phyloP scores from a whole-genome alignment of 768 basidiomycete species.

The Myochromella boudieri region DNA sequence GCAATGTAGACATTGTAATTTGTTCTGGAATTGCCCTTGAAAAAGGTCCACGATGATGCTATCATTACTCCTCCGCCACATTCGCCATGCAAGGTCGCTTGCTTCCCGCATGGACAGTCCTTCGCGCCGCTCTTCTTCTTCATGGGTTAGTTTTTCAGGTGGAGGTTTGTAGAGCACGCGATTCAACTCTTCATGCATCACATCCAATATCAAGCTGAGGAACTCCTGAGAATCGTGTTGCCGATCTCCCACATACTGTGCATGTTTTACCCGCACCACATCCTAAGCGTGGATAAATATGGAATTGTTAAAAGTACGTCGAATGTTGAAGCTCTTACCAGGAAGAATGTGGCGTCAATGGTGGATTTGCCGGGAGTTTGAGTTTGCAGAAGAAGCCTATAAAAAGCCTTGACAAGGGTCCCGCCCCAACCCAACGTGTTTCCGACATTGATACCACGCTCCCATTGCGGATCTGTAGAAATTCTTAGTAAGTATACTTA shows the following conservation, averaged over 20 bases:
- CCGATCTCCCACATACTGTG: conserved; percentile 83
- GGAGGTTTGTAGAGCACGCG: conserved; percentile 73
- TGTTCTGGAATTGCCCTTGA: conserved; percentile 94
- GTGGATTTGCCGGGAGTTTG: conserved; percentile 87
- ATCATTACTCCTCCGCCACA: conserved; percentile 88
- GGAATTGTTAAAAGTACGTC: neutral
- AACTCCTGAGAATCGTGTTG: conserved; percentile 99
- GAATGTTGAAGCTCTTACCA: conserved; percentile 60
- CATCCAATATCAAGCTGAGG: conserved; percentile 89
- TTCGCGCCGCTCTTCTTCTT: conserved; percentile 88
- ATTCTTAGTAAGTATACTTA: conserved; percentile 10
- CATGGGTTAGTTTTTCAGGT: conserved; percentile 63
- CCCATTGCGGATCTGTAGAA: conserved; percentile 73
- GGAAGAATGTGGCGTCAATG: conserved; percentile 78
- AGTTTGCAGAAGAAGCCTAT: conserved; percentile 79
- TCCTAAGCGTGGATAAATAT: neutral
- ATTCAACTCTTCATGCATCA: conserved; percentile 87
- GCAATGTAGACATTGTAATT: conserved; percentile 88
- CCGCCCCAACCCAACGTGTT: conserved; percentile 92
- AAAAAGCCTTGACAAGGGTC: conserved; percentile 76
- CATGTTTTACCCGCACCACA: conserved; percentile 4
- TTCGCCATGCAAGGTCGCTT: conserved; percentile 89
- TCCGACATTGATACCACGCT: conserved; percentile 75
- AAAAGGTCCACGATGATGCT: conserved; percentile 95
- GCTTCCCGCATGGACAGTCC: conserved; percentile 83